These are phyloP conservation scores for Lentinula guzmanii DNA, from an alignment of 768 basidiomycete genomes.

Conservation along the genomic window DNA sequence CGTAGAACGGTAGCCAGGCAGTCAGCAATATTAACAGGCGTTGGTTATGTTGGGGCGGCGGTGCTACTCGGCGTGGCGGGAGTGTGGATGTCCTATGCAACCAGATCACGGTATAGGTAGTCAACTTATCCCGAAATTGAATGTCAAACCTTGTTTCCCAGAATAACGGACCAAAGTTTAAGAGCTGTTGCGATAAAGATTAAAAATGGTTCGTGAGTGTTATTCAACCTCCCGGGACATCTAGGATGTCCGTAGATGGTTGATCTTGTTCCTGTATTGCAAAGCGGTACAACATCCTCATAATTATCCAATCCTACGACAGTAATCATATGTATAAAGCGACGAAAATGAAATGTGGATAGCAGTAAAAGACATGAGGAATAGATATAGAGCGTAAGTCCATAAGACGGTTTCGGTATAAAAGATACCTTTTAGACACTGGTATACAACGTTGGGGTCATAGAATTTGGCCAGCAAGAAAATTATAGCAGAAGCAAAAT, in stretches of 20 bases:
- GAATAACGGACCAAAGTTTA: conserved; percentile 1
- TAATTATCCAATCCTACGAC: conserved; percentile 14
- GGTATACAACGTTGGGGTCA: conserved; percentile 4
- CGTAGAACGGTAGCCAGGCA: conserved; percentile 67
- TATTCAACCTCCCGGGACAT: not conserved
- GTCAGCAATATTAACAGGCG: conserved; percentile 46
- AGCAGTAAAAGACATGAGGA: conserved; percentile 20
- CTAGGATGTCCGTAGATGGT: not conserved
- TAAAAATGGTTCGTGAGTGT: conserved; percentile 1
- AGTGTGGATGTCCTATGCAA: conserved; percentile 24
- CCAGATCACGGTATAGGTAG: not conserved
- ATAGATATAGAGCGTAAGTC: conserved; percentile 15
- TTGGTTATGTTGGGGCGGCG: conserved; percentile 43
- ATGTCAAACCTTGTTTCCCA: conserved; percentile 4
- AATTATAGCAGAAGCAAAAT: conserved; percentile 11
- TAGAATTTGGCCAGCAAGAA: conserved; percentile 5
- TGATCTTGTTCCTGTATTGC: not conserved
- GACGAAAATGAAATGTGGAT: conserved; percentile 14
- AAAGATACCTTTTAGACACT: not conserved
- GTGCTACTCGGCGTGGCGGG: conserved; percentile 33
- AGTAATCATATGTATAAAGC: conserved; percentile 27
- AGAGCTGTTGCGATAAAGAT: not conserved
- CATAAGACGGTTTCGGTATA: not conserved
- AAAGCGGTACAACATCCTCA: not conserved
- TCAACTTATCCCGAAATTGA: not conserved